Conservation (phyloP, 257 asterid species). For the Catharanthus roseus region DNA sequence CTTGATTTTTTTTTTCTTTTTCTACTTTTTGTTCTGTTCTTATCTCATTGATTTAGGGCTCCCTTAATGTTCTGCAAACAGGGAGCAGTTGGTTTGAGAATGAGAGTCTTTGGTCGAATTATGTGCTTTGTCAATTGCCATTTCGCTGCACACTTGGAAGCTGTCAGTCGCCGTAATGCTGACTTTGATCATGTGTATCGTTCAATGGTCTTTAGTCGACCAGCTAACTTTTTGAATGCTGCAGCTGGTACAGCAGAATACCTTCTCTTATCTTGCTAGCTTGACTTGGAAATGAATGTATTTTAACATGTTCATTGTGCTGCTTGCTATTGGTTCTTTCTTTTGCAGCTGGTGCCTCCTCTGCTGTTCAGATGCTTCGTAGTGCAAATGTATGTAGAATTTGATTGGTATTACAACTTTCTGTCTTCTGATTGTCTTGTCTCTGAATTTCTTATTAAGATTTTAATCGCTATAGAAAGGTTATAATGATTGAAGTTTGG, state of each 20-base stretch:
- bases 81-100: slow-evolving; percentile 99
- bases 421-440: slow-evolving; percentile 19
- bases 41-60: slow-evolving; percentile 12
- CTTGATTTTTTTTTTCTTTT: too few species aligned
- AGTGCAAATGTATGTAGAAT: slow-evolving; percentile 58
- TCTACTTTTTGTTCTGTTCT: background rate
- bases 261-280: slow-evolving; percentile 42
- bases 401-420: slow-evolving; percentile 20
- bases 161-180: slow-evolving; percentile 83
- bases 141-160: slow-evolving; percentile 97
- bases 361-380: slow-evolving; percentile 72
- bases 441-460: background rate
- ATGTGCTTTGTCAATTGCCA: slow-evolving; percentile 96
- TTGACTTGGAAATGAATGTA: slow-evolving; percentile 42
- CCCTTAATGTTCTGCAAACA: slow-evolving; percentile 31
- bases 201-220: slow-evolving; percentile 77
- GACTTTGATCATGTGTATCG: slow-evolving; percentile 94
- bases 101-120: slow-evolving; percentile 75
- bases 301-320: slow-evolving; percentile 25
- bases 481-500: slow-evolving; percentile 13
- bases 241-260: slow-evolving; percentile 62
- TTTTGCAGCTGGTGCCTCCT: slow-evolving; percentile 71
- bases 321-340: slow-evolving; percentile 51
- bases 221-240: slow-evolving; percentile 55
- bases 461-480: slow-evolving; percentile 12